Evolutionary conservation across 129 eudicot species (phyloP), one percentile per base, ranked within the genome.

Genomic region (Cynara cardunculus): DNA sequence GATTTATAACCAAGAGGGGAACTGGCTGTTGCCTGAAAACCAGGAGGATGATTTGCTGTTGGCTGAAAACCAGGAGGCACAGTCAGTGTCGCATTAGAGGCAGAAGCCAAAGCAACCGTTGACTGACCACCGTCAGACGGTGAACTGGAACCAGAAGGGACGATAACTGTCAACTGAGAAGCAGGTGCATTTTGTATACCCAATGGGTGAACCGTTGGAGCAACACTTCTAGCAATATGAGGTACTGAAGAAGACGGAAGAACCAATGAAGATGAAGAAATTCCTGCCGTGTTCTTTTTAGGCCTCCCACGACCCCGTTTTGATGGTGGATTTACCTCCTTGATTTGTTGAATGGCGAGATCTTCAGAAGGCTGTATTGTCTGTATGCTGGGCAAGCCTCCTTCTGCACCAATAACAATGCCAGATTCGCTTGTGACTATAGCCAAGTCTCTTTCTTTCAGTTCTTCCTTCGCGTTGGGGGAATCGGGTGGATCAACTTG

Each of bases 221-320:
- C 66, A 66, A 68, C 69, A 76, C 78, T 84, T 85, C 46, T 70
- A 25, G 65, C 88, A 27, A 81, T 32, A 75, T 70, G 10, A 67
- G 85, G 80, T 70, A 69, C 71, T 72, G 87, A 26, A 82, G 90
- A 73, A 26, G 73, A 44, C 24, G 88, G 85, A 87, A 28, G 62
- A 46, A 74, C 87, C 32, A 79, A 70, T 49, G 78, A 77, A 32
- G 87, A 68, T 61, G 87, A 41, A 72, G 92, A 73, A 18, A 81
- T 66, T 70, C 79, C 92, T 5, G 83, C 37, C 9, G 71, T 71
- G 30, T 53, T 82, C 81, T 92, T 89, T 84, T 85, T 89, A 65
- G 99, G 99, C 85, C 99, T 86, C 65, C 99, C 99, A 77, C 99
- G 97, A 25, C 99, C 99, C 62, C 99, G 90, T 84, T 86, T 89